Conservation (phyloP, 352 stramenopile species). For the Globisporangium splendens region DNA sequence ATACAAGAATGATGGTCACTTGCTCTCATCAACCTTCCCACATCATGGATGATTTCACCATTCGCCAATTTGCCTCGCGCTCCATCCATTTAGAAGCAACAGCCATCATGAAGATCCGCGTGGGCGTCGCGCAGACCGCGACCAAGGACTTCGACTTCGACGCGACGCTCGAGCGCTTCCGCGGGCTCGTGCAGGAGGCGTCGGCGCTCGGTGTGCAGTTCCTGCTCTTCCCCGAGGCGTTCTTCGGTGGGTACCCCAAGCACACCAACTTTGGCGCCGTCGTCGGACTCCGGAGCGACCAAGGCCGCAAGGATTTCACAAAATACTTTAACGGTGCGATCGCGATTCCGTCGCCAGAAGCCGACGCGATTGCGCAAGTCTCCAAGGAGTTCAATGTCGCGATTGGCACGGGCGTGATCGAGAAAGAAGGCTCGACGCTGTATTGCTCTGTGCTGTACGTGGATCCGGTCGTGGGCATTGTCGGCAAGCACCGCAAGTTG, state of each 20-base stretch:
- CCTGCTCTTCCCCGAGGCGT: constrained; percentile 24
- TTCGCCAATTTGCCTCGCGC: neutral
- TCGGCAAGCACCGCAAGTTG: constrained; percentile 25
- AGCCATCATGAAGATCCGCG: constrained; percentile 9
- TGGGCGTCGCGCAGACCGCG: constrained; percentile 22
- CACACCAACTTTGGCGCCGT: constrained; percentile 21
- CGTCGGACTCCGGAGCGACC: constrained; percentile 13
- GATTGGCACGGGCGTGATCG: constrained; percentile 18
- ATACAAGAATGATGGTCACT: too few species aligned
- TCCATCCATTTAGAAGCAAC: neutral
- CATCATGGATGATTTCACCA: too few species aligned
- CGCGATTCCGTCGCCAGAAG: constrained; percentile 17
- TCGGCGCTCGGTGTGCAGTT: constrained; percentile 13
- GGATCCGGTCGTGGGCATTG: constrained; percentile 17
- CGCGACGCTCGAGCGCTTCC: constrained; percentile 18
- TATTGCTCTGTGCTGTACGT: constrained; percentile 24
- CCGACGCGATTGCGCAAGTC: constrained; percentile 18
- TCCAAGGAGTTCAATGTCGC: constrained; percentile 8
- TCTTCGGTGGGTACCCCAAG: constrained; percentile 27
- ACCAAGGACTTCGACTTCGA: constrained; percentile 22
- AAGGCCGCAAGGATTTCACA: constrained; percentile 18
- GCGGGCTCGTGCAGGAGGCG: constrained; percentile 13
- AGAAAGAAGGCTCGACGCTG: constrained; percentile 19
- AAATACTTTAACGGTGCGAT: constrained; percentile 18
- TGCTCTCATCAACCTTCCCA: too few species aligned